Evolutionary conservation across 1,284 basidiomycete genomes (phyloP), one percentile per base, ranked within the genome.

Genomic region (Irpex sp.): DNA sequence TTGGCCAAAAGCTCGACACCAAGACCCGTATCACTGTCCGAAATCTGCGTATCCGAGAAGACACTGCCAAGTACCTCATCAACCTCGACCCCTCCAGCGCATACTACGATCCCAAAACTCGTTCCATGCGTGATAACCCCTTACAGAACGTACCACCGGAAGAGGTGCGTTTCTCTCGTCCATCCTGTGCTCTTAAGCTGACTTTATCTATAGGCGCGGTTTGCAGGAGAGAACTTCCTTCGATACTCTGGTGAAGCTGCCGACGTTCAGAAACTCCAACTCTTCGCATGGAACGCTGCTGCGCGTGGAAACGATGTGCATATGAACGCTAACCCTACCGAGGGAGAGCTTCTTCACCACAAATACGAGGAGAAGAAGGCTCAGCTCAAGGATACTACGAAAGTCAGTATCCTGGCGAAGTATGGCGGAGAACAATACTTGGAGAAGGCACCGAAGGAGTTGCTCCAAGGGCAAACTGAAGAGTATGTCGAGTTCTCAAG

Each of bases 21-120:
- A 98, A 99, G 80, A 98, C 95, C 36, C 91, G 97, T 63, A 97
- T 99, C 68, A 98, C 97, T 4, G 95, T 99, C 61, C 90, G 97
- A 68, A 99, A 99, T 77, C 80, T 99, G 71, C 93, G 97, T 79
- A 99, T 99, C 70, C 90, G 97, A 73, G 97, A 99, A 78, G 97
- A 99, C 75, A 98, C 97, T 1, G 97, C 97, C 15, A 99, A 99
- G 77, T 99, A 99, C 71, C 87, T 99, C 69, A 92, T 98, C 78
- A 99, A 99, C 76, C 78, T 99, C 74, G 95, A 98, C 75, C 91
- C 93, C 3, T 89, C 94, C 1, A 96, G 93, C 70, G 97, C 97
- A 9, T 97, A 99, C 81, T 99, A 99, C 74, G 97, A 99, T 73
- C 97, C 97, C 57, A 99, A 99, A 81, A 99, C 97, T 31, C 90